Conservation (phyloP, 2,329 filamentous ascomycete genomes). For the Corinectria fuckeliana region DNA sequence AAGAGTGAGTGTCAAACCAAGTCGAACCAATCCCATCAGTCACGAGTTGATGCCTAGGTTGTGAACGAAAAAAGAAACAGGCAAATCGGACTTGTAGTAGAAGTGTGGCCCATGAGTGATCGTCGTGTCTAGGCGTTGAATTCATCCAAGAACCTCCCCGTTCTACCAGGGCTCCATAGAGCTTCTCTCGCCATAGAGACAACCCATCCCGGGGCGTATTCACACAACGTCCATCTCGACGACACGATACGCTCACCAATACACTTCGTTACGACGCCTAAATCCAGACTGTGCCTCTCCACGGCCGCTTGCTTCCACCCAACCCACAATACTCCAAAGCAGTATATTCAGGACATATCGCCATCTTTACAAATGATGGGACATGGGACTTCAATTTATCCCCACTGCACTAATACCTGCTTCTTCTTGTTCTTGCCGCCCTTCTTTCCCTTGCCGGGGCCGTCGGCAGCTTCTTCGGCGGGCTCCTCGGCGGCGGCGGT, state of each 20-base stretch:
- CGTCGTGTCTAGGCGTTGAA: too few relatives aligned
- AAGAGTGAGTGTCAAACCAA: too few relatives aligned
- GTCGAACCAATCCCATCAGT: too few relatives aligned
- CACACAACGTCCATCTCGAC: too few relatives aligned
- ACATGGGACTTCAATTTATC: slow-evolving; percentile 42
- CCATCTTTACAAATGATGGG: neutral
- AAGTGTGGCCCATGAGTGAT: too few relatives aligned
- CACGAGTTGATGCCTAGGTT: too few relatives aligned
- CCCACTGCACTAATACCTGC: slow-evolving; percentile 67
- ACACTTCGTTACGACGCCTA: neutral
- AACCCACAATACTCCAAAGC: neutral
- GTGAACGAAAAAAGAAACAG: too few relatives aligned
- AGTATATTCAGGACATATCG: neutral
- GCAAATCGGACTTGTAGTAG: too few relatives aligned
- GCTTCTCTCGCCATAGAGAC: too few relatives aligned
- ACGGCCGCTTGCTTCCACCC: neutral
- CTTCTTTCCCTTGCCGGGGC: slow-evolving; percentile 57
- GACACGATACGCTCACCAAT: neutral
- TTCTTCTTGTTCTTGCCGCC: slow-evolving; percentile 67
- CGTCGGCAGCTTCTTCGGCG: slow-evolving; percentile 36
- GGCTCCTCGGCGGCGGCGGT: slow-evolving; percentile 38
- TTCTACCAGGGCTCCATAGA: too few relatives aligned
- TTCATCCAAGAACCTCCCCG: too few relatives aligned
- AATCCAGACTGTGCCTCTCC: neutral
- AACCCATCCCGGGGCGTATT: too few relatives aligned